Conservation (phyloP, 2,329 filamentous ascomycete species). For the Zymoseptoria tritici region DNA sequence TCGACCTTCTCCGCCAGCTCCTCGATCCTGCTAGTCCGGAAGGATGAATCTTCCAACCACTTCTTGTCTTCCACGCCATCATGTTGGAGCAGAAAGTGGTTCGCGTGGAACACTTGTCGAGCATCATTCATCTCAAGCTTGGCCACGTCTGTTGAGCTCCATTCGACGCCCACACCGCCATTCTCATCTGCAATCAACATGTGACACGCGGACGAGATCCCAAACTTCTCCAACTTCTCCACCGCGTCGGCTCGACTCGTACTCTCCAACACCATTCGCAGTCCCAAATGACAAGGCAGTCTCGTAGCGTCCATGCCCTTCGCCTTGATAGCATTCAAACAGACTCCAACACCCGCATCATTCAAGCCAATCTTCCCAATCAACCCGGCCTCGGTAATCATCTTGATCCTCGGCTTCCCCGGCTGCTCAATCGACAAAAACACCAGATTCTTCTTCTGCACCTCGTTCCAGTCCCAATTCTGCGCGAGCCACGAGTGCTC, state of each 20-base stretch:
- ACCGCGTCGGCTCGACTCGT: constrained; percentile 42
- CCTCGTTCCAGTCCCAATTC: constrained; percentile 55
- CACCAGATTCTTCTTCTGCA: constrained; percentile 45
- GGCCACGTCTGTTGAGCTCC: constrained; percentile 29
- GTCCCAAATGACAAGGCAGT: constrained; percentile 55
- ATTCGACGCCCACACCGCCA: constrained; percentile 46
- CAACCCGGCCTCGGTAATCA: constrained; percentile 54
- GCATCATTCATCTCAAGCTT: constrained; percentile 28
- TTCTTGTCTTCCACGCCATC: constrained; percentile 33
- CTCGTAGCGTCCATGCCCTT: constrained; percentile 45
- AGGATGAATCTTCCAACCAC: constrained; percentile 37
- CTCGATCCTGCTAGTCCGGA: constrained; percentile 33
- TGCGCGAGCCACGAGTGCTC: constrained; percentile 40
- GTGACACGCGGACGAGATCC: constrained; percentile 48
- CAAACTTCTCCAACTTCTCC: constrained; percentile 35
- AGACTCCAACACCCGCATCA: constrained; percentile 49
- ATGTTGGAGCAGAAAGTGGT: constrained; percentile 38
- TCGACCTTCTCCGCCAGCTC: constrained; percentile 20
- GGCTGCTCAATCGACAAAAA: constrained; percentile 40
- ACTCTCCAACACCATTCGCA: constrained; percentile 50
- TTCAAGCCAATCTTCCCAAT: constrained; percentile 63
- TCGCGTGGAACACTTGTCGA: constrained; percentile 36
- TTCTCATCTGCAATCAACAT: constrained; percentile 47
- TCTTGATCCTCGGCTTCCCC: constrained; percentile 43
- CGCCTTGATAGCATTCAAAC: constrained; percentile 55